These are phyloP conservation scores for Trametes polyzona DNA, from an alignment of 1,284 basidiomycete genomes.

Conservation along the genomic window DNA sequence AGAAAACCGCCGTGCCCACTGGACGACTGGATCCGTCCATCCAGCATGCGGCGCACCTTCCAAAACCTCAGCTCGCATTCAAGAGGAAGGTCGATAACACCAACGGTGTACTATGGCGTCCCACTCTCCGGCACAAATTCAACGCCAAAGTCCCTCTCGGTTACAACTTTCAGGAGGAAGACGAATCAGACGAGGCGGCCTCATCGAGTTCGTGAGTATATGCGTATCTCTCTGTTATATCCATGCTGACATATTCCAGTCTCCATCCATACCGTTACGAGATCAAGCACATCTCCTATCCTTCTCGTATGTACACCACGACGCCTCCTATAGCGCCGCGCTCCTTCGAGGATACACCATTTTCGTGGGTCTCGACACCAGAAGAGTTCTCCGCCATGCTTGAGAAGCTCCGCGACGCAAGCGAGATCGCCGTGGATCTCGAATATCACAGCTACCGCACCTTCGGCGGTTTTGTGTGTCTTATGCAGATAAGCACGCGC, in stretches of 20 bases:
- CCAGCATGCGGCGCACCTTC: conserved; percentile 69
- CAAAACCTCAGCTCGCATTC: conserved; percentile 84
- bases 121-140: conserved; percentile 71
- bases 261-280: conserved; percentile 86
- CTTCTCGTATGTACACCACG: conserved; percentile 66
- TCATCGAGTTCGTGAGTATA: conserved; percentile 36
- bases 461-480: conserved; percentile 87
- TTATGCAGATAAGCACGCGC: conserved; percentile 93
- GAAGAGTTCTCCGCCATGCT: conserved; percentile 66
- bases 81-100: conserved; percentile 60
- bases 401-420: conserved; percentile 62
- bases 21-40: conserved; percentile 61
- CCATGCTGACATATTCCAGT: conserved; percentile 28
- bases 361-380: conserved; percentile 74
- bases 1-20: conserved; percentile 36
- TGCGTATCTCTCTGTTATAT: neutral
- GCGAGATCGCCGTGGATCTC: conserved; percentile 91
- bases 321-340: conserved; percentile 51
- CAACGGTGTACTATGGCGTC: conserved; percentile 57
- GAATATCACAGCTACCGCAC: conserved; percentile 91
- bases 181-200: conserved; percentile 39
- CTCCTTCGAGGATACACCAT: conserved; percentile 71
- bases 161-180: conserved; percentile 51
- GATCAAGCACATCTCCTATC: conserved; percentile 73
- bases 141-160: conserved; percentile 82